phyloP scores from a whole-genome alignment of 2,329 filamentous ascomycete species.

The Pezicula radicicola region DNA sequence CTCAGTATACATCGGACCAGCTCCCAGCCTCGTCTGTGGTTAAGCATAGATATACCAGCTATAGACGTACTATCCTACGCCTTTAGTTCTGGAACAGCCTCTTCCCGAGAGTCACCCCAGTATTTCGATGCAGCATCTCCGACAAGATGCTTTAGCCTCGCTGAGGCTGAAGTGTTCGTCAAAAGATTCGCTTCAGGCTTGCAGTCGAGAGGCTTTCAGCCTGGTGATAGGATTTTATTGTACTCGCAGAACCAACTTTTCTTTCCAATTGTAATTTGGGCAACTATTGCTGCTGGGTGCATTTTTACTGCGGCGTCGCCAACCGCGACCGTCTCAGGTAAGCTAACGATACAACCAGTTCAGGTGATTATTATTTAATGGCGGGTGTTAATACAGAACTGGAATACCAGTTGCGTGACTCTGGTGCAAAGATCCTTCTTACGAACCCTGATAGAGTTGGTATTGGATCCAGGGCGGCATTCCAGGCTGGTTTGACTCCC shows the following conservation, averaged over 20 bases:
- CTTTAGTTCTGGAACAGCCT: slow-evolving; percentile 7
- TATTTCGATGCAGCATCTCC: slow-evolving; percentile 13
- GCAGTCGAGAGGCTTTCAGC: not conserved
- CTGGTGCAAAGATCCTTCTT: slow-evolving; percentile 1
- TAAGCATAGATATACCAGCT: slow-evolving; percentile 8
- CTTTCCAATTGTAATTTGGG: slow-evolving; percentile 1
- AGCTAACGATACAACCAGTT: not conserved
- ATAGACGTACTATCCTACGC: slow-evolving; percentile 9
- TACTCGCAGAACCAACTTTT: slow-evolving; percentile 2
- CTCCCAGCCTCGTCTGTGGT: too few species aligned
- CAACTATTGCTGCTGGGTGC: not conserved
- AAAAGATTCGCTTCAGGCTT: slow-evolving; percentile 9
- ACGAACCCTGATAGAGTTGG: not conserved
- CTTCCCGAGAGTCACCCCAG: slow-evolving; percentile 6
- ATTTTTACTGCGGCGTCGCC: slow-evolving; percentile 2
- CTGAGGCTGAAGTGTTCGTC: slow-evolving; percentile 7
- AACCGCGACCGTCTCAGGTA: not conserved
- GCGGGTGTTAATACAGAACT: not conserved
- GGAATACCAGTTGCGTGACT: slow-evolving; percentile 1
- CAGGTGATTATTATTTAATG: not conserved
- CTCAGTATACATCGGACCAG: too few species aligned
- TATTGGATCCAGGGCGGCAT: not conserved
- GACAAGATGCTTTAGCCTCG: slow-evolving; percentile 9
- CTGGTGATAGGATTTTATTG: not conserved
- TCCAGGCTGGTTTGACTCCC: not conserved